These are phyloP conservation scores for Rhytidiadelphus loreus DNA, from an alignment of 225 moss, liverwort and hornwort genomes.

Conservation along the genomic window DNA sequence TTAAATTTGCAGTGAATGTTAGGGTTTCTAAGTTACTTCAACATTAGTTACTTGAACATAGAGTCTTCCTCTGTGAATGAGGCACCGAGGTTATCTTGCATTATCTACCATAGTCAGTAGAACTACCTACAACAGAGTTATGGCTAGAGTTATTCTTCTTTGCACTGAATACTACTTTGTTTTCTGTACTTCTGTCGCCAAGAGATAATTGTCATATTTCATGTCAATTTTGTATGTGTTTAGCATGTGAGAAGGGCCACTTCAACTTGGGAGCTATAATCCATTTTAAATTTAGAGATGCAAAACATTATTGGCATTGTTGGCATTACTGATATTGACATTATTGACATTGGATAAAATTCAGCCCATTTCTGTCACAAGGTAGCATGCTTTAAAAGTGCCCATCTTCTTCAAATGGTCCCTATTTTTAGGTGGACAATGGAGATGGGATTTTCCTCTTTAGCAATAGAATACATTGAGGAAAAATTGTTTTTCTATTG, in stretches of 20 bases:
- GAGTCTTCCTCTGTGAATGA: background rate
- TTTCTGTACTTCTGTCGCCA: background rate
- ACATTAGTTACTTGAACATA: too few relatives aligned
- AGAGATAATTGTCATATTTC: background rate
- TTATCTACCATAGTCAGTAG: background rate
- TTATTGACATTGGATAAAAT: background rate
- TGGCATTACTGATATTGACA: background rate
- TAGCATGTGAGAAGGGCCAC: background rate
- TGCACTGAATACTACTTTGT: background rate
- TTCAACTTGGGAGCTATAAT: background rate
- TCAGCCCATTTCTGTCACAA: background rate
- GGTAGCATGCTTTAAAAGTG: too few relatives aligned
- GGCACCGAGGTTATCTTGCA: background rate
- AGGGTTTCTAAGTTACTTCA: background rate
- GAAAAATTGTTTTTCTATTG: too few relatives aligned
- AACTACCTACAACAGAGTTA: background rate
- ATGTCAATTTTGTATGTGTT: background rate
- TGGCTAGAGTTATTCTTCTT: background rate
- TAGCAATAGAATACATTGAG: too few relatives aligned
- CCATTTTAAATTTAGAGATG: background rate
- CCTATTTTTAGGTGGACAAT: too few relatives aligned
- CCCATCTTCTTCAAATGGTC: too few relatives aligned
- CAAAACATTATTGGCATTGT: background rate
- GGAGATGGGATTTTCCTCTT: too few relatives aligned
- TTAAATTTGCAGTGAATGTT: background rate